phyloP scores from a whole-genome alignment of 495 filamentous ascomycete species.

The Neurospora sp. region DNA sequence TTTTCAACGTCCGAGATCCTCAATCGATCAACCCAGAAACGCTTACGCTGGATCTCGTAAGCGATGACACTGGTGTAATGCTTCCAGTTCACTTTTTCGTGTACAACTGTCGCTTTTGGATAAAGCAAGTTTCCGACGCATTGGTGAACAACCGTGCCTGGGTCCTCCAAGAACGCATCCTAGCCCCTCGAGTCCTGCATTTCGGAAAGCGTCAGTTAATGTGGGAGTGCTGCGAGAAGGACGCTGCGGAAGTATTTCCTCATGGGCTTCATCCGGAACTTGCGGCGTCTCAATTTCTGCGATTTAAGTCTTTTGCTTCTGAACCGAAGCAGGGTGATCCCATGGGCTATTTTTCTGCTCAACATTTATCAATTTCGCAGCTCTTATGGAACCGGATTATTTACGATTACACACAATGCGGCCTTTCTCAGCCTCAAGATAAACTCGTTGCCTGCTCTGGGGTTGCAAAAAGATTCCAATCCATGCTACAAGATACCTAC shows the following conservation, averaged over 20 bases:
- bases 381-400: neutral
- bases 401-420: neutral
- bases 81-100: neutral
- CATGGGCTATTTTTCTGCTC: neutral
- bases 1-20: neutral
- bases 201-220: neutral
- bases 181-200: slow-evolving; percentile 3
- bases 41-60: neutral
- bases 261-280: neutral
- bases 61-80: neutral
- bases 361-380: accelerated
- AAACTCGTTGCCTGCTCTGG: neutral
- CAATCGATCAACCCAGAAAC: neutral
- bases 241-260: neutral
- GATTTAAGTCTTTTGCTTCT: neutral
- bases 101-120: neutral
- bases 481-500: neutral
- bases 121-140: neutral
- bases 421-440: neutral
- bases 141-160: neutral
- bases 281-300: neutral
- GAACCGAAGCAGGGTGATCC: neutral
- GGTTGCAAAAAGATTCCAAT: neutral
- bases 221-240: slow-evolving; percentile 1
- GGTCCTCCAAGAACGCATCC: slow-evolving; percentile 1